Base-by-base conservation (phyloP, 2,329 filamentous ascomycete genomes). In the Calonectria pauciramosa region DNA sequence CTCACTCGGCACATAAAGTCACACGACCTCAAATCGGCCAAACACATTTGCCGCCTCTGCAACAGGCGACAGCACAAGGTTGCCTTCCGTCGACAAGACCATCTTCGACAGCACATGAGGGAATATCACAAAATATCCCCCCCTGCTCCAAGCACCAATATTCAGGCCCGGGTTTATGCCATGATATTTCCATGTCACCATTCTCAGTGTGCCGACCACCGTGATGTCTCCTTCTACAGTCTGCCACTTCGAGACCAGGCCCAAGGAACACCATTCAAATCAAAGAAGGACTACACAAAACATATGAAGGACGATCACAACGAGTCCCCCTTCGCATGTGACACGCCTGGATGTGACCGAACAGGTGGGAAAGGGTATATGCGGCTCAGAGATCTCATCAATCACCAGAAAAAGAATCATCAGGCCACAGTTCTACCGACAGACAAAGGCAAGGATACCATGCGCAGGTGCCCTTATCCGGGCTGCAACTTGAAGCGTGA, bases 101-200 rank as follows among this genome's bases (percentile, higher is more conserved):
- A 66, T 66, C 49, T 71, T 16, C 44, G 28, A 9, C 69, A 66
- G 9, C 69, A 71, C 36, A n/a, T 66, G 30, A 64, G 26, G 9
- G 28, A 54, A 20, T 30, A 54, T 16, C 51, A 54, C 51, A 32
- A 30, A 18, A 32, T 32, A 54, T 20, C 26, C 16, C 8, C 26
- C 20, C 6, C 30, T 2, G 32, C 26, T 54, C 3, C 1, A 23
- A 16, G 18, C 49, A 32, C 6, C 4, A 0, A 3, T n/a, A 8
- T 20, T n/a, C n/a, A 7, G 20, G 8, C 0, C 6, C 23, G 30
- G 49, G 14, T 30, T 18, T 4, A 20, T 1, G 30, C 13, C 26
- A 54, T 20, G 28, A 38, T 68, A 32, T 18, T 52, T 49, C 28
- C 7, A 11, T 70, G 68, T 32, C 4, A 4, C 14, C 20, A 47